Percentiles rank a stretch among this genome's conserved stretches.
Conservation (phyloP, 805 yeast genomes). For the Metschnikowia amazonensis region DNA sequence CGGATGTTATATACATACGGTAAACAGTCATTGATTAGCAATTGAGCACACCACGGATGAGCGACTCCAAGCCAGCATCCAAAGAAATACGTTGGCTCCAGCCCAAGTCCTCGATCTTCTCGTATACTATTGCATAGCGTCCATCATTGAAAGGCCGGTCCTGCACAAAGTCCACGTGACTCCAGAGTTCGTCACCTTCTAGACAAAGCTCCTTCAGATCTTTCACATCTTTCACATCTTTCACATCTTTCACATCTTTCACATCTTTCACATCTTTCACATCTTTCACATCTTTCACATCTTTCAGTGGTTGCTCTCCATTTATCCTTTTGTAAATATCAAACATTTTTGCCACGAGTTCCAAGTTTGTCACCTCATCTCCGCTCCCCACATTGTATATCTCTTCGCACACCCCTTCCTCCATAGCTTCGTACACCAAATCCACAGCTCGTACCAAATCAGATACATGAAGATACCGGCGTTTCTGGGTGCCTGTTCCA, state of each 20-base stretch:
- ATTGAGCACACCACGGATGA: conserved; percentile 5
- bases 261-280: too few relatives aligned
- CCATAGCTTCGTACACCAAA: conserved; percentile 20
- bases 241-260: too few relatives aligned
- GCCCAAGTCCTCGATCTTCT: conserved; percentile 26
- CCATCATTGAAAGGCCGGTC: conserved; percentile 35
- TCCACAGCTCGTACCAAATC: conserved; percentile 42
- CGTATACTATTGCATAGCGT: conserved; percentile 24
- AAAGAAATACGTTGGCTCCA: conserved; percentile 28
- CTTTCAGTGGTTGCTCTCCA: too few relatives aligned
- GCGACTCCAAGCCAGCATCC: conserved; percentile 21
- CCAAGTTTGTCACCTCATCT: conserved; percentile 16
- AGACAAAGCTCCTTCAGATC: background rate
- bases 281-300: too few relatives aligned
- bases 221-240: too few relatives aligned
- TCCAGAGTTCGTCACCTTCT: conserved; percentile 2
- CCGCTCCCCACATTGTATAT: conserved; percentile 21
- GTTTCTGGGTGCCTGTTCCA: conserved; percentile 43
- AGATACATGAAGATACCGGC: conserved; percentile 44
- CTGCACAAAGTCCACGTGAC: conserved; percentile 21
- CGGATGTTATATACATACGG: too few relatives aligned
- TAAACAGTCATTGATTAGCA: too few relatives aligned
- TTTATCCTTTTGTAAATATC: conserved; percentile 7
- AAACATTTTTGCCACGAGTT: conserved; percentile 22
- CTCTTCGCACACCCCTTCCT: conserved; percentile 11